These are phyloP conservation scores for Carex littledalei DNA, from an alignment of 176 grass and related monocot genomes.

Conservation along the genomic window DNA sequence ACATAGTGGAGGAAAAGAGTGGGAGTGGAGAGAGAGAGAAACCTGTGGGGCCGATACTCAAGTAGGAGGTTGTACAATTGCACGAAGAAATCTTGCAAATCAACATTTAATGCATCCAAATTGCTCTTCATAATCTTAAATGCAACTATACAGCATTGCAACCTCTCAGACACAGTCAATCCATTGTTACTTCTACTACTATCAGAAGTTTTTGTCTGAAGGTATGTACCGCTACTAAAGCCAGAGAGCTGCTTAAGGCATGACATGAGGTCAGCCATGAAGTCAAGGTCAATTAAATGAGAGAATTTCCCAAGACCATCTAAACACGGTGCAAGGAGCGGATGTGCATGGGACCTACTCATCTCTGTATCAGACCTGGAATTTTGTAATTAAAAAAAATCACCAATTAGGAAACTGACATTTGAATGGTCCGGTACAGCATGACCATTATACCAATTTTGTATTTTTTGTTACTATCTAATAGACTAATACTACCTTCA, in stretches of 20 bases:
- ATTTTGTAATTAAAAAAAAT: conserved; percentile 22
- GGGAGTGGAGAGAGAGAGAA: not conserved
- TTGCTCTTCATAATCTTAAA: conserved; percentile 91
- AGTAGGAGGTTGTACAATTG: conserved; percentile 86
- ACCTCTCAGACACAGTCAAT: conserved; percentile 68
- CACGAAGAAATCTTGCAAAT: conserved; percentile 86
- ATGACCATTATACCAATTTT: not conserved
- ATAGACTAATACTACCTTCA: not conserved
- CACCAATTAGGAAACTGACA: conserved; percentile 6
- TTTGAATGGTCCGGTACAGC: not conserved
- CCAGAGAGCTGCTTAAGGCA: conserved; percentile 90
- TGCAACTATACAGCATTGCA: conserved; percentile 88
- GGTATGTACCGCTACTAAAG: conserved; percentile 22
- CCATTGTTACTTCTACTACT: conserved; percentile 23
- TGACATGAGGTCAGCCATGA: conserved; percentile 80
- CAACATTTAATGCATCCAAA: conserved; percentile 84
- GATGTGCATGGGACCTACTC: conserved; percentile 26
- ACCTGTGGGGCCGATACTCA: conserved; percentile 91
- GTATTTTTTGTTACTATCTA: not conserved
- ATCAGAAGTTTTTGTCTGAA: conserved; percentile 1
- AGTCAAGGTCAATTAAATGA: conserved; percentile 90
- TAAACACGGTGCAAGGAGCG: conserved; percentile 75
- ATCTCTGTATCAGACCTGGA: conserved; percentile 35
- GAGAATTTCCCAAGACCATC: conserved; percentile 89
- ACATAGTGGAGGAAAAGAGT: not conserved